These are phyloP conservation scores for Septoria linicola DNA, from an alignment of 2,329 filamentous ascomycete genomes.

Conservation along the genomic window DNA sequence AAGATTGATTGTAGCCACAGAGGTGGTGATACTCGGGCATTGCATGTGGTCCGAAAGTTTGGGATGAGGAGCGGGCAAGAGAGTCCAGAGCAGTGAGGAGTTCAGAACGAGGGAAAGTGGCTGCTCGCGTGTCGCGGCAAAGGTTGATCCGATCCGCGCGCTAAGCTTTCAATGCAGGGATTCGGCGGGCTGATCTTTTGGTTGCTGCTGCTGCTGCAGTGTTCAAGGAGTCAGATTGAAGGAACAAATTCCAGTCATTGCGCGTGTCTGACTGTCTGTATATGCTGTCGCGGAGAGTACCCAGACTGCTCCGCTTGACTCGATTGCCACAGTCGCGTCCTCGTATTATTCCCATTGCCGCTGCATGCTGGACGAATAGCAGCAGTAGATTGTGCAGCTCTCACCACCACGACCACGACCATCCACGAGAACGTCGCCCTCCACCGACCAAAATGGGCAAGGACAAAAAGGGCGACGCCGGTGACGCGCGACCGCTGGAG, in stretches of 20 bases:
- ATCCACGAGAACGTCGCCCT: neutral
- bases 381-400: constrained; percentile 15
- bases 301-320: constrained; percentile 9
- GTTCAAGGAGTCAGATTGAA: no score
- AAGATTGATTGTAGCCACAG: no score
- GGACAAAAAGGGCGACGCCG: constrained; percentile 42
- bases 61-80: no score
- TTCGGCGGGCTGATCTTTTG: no score
- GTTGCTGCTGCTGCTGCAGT: no score
- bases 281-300: constrained; percentile 14
- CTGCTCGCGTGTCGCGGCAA: no score
- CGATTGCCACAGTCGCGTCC: neutral
- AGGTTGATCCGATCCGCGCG: no score
- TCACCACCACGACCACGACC: neutral
- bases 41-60: no score
- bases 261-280: neutral
- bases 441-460: constrained; percentile 37
- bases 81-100: no score
- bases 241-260: neutral
- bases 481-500: constrained; percentile 48
- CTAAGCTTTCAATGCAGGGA: no score
- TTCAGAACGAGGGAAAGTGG: no score
- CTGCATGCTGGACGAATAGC: constrained; percentile 14
- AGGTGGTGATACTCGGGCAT: no score
- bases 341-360: neutral